Percentiles rank a stretch among this genome's conserved stretches.
Evolutionary conservation across 495 filamentous ascomycete species (phyloP).

Genomic region (Bathelium albidoporum): DNA sequence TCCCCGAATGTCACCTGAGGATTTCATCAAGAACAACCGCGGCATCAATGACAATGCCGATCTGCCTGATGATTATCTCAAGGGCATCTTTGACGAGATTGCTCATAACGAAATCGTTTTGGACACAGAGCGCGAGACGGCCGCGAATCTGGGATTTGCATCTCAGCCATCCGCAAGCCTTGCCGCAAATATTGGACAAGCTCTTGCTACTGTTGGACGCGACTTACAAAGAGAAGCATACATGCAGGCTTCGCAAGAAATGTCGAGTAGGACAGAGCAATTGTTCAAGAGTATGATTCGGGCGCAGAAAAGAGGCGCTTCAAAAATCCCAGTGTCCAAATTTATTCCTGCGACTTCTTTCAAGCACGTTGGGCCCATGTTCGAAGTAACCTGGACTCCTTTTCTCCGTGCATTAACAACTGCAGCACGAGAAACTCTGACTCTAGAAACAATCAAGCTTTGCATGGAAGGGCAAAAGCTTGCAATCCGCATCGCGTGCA

Average conservation of each 20-base stretch:
- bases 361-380: constrained; percentile 95
- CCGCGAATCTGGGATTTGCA: constrained; percentile 57
- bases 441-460: constrained; percentile 76
- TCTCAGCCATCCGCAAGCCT: constrained; percentile 56
- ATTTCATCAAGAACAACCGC: constrained; percentile 97
- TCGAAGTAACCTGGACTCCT: constrained; percentile 98
- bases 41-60: constrained; percentile 97
- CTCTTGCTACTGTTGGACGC: constrained; percentile 77
- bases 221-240: constrained; percentile 91
- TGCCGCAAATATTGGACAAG: constrained; percentile 78
- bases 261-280: constrained; percentile 78
- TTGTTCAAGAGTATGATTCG: constrained; percentile 83
- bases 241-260: constrained; percentile 88
- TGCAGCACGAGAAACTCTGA: constrained; percentile 81
- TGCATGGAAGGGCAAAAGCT: constrained; percentile 95
- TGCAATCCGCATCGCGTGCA: constrained; percentile 80
- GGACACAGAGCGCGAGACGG: constrained; percentile 78
- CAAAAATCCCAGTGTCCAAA: constrained; percentile 55
- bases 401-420: constrained; percentile 89
- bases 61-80: constrained; percentile 84
- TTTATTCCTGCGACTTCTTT: constrained; percentile 90
- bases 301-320: constrained; percentile 66
- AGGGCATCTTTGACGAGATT: constrained; percentile 87
- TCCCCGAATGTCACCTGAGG: constrained; percentile 79
- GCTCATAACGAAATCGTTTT: constrained; percentile 85